Percentiles rank a stretch among this genome's conserved stretches.
These are phyloP conservation scores for Hemisphaericaspora lyxosophila DNA, from an alignment of 1,139 yeast species.

Conservation along the genomic window DNA sequence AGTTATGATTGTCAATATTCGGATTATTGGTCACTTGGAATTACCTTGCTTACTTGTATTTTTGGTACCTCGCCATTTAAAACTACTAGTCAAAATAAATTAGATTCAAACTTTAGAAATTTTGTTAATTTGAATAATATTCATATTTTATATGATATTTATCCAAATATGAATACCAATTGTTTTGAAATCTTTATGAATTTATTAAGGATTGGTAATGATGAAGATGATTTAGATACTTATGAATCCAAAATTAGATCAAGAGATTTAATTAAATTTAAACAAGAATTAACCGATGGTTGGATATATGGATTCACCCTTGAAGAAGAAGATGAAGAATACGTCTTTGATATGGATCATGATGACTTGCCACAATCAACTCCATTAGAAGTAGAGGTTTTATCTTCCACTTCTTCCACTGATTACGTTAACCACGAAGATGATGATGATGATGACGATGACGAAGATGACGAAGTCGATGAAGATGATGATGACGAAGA, in stretches of 20 bases:
- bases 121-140: constrained; percentile 36
- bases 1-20: constrained; percentile 36
- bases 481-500: constrained; percentile 1
- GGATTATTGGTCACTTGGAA: constrained; percentile 46
- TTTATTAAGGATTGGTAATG: constrained; percentile 33
- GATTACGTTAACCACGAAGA: not conserved
- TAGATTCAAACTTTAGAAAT: constrained; percentile 39
- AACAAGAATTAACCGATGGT: constrained; percentile 27
- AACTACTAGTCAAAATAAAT: constrained; percentile 17
- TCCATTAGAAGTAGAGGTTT: no score
- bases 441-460: constrained; percentile 1
- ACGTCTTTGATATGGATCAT: constrained; percentile 35
- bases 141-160: constrained; percentile 40
- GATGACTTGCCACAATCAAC: constrained; percentile 8
- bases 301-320: constrained; percentile 31
- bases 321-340: constrained; percentile 30
- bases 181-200: constrained; percentile 37
- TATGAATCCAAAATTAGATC: constrained; percentile 26
- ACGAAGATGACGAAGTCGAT: not conserved
- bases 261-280: constrained; percentile 30
- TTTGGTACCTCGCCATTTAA: constrained; percentile 51
- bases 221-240: constrained; percentile 31
- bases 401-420: no score
- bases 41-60: constrained; percentile 45
- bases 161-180: constrained; percentile 39